Conservation (phyloP, 345 rosid genomes). For the Populus ilicifolia region DNA sequence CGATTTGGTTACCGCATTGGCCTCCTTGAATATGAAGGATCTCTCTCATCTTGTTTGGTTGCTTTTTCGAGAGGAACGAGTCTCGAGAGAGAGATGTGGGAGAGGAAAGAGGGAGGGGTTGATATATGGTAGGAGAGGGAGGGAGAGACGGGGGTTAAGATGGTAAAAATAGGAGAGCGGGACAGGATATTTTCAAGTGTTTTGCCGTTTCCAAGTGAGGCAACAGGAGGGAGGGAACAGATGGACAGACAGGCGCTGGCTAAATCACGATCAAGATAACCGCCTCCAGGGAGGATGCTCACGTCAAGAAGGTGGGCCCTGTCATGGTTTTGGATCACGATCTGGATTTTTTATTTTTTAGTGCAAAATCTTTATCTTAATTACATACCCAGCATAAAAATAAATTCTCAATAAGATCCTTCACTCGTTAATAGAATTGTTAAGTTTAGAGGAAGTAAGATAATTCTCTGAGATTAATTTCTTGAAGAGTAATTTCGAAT, state of each 20-base stretch:
- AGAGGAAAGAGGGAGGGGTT: not conserved
- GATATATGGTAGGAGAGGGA: conserved; percentile 1
- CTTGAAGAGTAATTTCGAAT: too few species aligned
- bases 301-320: conserved; percentile 16
- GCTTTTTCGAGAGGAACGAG: not conserved
- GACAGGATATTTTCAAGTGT: conserved; percentile 25
- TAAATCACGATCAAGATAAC: too few species aligned
- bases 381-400: too few species aligned
- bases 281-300: conserved; percentile 17
- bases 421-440: not conserved
- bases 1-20: conserved; percentile 98
- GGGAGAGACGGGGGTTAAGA: conserved; percentile 8
- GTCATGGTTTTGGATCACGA: not conserved
- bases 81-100: not conserved
- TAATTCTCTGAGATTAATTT: too few species aligned
- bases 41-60: conserved; percentile 59
- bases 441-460: not conserved
- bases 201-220: conserved; percentile 12
- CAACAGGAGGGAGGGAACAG: conserved; percentile 5
- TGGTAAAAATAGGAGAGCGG: conserved; percentile 24
- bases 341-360: not conserved
- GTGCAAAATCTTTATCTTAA: not conserved
- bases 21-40: conserved; percentile 95
- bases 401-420: not conserved
- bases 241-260: conserved; percentile 14